A percentile compares a stretch with the other conserved stretches of the same genome.
Conservation (phyloP, 805 yeast species). For the Vanderwaltozyma yarrowii region DNA sequence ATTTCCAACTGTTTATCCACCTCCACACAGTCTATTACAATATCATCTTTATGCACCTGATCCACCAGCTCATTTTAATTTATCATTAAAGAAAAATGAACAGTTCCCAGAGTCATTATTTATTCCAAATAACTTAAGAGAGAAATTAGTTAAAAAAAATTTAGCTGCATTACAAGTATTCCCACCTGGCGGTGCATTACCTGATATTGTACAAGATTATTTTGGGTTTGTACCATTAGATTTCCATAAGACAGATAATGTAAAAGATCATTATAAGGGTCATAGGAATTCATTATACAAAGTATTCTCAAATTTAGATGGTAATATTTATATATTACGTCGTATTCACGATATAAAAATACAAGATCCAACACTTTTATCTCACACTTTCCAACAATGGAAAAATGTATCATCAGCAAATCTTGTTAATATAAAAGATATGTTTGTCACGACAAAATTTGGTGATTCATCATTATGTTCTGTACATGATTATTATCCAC, state of each 20-base stretch:
- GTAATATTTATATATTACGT: conserved; percentile 64
- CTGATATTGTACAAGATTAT: conserved; percentile 71
- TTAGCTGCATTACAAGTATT: conserved; percentile 71
- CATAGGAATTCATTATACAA: conserved; percentile 59
- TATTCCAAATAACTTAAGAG: conserved; percentile 62
- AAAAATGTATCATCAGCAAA: conserved; percentile 38
- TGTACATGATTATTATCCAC: conserved; percentile 79
- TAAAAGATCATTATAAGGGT: conserved; percentile 34
- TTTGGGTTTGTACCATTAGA: conserved; percentile 83
- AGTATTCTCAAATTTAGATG: conserved; percentile 70
- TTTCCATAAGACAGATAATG: conserved; percentile 25
- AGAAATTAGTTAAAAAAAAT: conserved; percentile 57
- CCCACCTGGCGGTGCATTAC: conserved; percentile 36
- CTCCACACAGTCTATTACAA: conserved; percentile 40
- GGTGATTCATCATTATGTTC: conserved; percentile 68
- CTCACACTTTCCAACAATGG: conserved; percentile 55
- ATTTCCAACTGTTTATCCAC: conserved; percentile 30
- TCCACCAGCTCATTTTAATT: conserved; percentile 63
- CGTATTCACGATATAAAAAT: conserved; percentile 55
- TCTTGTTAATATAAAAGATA: conserved; percentile 61
- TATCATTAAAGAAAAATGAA: conserved; percentile 59
- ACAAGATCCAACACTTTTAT: conserved; percentile 36
- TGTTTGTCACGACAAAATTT: conserved; percentile 80
- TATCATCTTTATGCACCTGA: conserved; percentile 86
- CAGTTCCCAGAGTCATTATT: conserved; percentile 60